Evolutionary conservation across 1,139 yeast genomes (phyloP).

Genomic region (Debaryomycetaceae sp.): DNA sequence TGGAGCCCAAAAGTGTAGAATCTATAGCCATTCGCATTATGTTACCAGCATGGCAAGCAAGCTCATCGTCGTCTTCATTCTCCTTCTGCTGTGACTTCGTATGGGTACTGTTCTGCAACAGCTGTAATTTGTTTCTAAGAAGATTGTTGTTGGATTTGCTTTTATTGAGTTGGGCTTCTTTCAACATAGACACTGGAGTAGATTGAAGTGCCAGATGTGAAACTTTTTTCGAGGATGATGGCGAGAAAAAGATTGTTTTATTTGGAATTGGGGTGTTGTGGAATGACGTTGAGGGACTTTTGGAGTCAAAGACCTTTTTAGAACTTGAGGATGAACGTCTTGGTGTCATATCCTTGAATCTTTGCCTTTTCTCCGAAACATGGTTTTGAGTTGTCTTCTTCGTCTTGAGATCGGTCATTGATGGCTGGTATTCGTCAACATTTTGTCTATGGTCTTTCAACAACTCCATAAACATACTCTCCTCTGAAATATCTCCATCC

Average conservation of each 20-base stretch:
- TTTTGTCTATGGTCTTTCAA: conserved; percentile 18
- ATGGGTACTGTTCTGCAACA: not conserved
- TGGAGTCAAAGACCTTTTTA: not conserved
- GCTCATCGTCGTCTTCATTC: conserved; percentile 33
- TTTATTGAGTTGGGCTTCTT: conserved; percentile 3
- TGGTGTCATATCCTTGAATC: not conserved
- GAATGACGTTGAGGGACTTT: conserved; percentile 10
- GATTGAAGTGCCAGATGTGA: conserved; percentile 3
- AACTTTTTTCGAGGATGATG: conserved; percentile 11
- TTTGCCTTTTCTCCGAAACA: not conserved
- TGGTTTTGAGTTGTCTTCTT: conserved; percentile 4
- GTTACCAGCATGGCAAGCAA: conserved; percentile 49
- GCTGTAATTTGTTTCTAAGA: not conserved
- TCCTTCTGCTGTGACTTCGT: conserved; percentile 11
- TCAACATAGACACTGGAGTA: conserved; percentile 24
- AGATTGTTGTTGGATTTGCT: not conserved
- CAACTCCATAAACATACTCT: conserved; percentile 8
- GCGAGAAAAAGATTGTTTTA: conserved; percentile 31
- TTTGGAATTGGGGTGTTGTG: conserved; percentile 29
- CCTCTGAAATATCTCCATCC: conserved; percentile 27
- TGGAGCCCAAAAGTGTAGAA: conserved; percentile 45
- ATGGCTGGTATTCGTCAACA: conserved; percentile 13
- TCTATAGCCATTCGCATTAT: conserved; percentile 50
- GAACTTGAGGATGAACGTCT: not conserved
- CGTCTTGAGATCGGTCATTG: not conserved